Evolutionary conservation across 2,329 filamentous ascomycete species (phyloP), one percentile per base, ranked within the genome.

Genomic region (Penicillium frequentans): DNA sequence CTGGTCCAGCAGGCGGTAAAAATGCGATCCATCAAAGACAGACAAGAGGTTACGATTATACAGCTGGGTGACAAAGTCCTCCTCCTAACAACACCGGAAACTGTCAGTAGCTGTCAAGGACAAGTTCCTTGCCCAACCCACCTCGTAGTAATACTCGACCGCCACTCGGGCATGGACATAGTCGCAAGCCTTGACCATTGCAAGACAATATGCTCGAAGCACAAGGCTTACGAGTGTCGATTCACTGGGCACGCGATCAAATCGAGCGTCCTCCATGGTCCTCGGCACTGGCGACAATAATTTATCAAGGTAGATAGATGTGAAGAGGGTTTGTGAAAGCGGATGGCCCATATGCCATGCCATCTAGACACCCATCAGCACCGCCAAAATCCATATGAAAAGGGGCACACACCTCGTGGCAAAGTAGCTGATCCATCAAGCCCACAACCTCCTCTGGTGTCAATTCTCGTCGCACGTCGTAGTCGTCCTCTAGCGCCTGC

Each of bases 331-430:
- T 73, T 98, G 95, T 1, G 93, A 96, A 9, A 99, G 83, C 1
- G 95, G 92, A 69, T 96, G 93, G n/a, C 96, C 95, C 66, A 91
- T 86, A 72, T 98, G 92, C 93, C 96, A 99, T 60, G 92, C 91
- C 85, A 96, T 96, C 88, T 95, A 68, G 5, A 26, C n/a, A 29
- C 49, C 14, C 19, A 53, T 52, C 5, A 23, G 45, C 48, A 60
- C 37, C 58, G 54, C 50, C 16, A 16, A 27, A 23, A 3, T 16
- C 14, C 14, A 27, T 21, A 11, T 39, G 16, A 23, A 14, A 19
- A 54, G 2, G 19, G n/a, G 19, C 5, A 31, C 75, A 48, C 68
- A 93, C 91, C 83, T 98, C 95, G 54, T 93, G 88, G 70, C 89
- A 95, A 21, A 97, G 80, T 33, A 99, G 79, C 72, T 97, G 90